Evolutionary conservation across 2,329 filamentous ascomycete genomes (phyloP).

Genomic region (Tolypocladium tundrense): DNA sequence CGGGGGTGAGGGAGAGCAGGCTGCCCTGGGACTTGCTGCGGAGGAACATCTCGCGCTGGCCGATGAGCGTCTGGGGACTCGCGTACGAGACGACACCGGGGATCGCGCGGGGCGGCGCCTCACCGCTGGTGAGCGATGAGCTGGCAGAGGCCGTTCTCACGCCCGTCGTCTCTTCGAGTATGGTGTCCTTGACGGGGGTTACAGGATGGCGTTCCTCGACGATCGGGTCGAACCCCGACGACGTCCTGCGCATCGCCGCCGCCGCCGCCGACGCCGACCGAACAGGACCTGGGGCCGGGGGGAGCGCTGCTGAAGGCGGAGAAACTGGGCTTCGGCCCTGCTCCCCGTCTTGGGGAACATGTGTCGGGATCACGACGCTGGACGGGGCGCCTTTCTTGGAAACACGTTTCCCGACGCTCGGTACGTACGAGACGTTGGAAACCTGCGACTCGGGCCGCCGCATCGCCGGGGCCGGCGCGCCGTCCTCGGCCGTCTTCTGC

Average conservation of each 20-base stretch:
- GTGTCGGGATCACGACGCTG: neutral
- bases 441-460: constrained; percentile 18
- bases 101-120: constrained; percentile 17
- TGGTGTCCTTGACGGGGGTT: constrained; percentile 6
- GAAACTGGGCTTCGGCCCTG: constrained; percentile 10
- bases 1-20: constrained; percentile 16
- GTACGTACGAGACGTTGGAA: constrained; percentile 11
- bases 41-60: constrained; percentile 43
- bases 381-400: neutral
- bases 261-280: neutral
- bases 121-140: constrained; percentile 10
- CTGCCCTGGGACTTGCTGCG: constrained; percentile 39
- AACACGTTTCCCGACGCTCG: constrained; percentile 3
- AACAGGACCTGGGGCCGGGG: neutral
- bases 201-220: constrained; percentile 27
- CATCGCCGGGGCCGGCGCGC: constrained; percentile 23
- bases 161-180: constrained; percentile 3
- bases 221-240: constrained; percentile 28
- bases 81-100: constrained; percentile 39
- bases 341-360: neutral
- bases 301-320: constrained; percentile 8
- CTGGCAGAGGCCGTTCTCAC: constrained; percentile 6
- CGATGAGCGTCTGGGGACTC: constrained; percentile 45
- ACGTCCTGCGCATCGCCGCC: constrained; percentile 12
- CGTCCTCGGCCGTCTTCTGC: constrained; percentile 50